A percentile compares a stretch with the other conserved stretches of the same genome.
Evolutionary conservation across 75 land plant species (phyloP).

Genomic region (Selaginella moellendorffii): DNA sequence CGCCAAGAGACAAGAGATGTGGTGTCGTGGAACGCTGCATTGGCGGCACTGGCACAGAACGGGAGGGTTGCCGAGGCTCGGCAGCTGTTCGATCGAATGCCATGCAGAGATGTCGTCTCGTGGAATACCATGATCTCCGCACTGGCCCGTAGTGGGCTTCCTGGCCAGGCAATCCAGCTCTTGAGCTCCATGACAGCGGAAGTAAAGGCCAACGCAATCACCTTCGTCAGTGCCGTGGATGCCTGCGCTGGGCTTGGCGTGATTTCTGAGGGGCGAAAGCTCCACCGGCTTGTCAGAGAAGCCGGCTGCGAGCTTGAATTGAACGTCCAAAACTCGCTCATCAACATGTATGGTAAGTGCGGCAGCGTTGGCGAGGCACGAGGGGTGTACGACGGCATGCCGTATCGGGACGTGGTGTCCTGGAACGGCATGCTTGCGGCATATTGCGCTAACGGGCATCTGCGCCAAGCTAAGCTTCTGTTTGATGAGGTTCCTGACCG

Average conservation of each 20-base stretch:
- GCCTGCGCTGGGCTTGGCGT: slow-evolving; percentile 21
- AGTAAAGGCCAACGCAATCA: too few relatives aligned
- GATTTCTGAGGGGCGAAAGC: slow-evolving; percentile 20
- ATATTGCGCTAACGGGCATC: too few relatives aligned
- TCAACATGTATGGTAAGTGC: slow-evolving; percentile 47
- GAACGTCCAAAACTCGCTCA: slow-evolving; percentile 32
- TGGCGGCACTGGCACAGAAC: too few relatives aligned
- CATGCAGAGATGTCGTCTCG: neutral
- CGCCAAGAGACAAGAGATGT: neutral
- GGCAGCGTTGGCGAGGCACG: slow-evolving; percentile 21
- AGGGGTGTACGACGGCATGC: slow-evolving; percentile 33
- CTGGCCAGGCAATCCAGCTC: slow-evolving; percentile 22
- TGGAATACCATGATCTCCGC: slow-evolving; percentile 28
- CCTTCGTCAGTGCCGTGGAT: too few relatives aligned
- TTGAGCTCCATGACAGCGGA: slow-evolving; percentile 16
- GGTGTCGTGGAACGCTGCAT: too few relatives aligned
- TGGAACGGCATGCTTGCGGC: too few relatives aligned
- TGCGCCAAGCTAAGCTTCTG: too few relatives aligned
- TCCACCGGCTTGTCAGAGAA: slow-evolving; percentile 31
- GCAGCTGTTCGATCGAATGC: neutral
- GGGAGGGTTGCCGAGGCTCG: too few relatives aligned
- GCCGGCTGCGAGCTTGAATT: slow-evolving; percentile 23
- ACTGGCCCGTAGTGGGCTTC: slow-evolving; percentile 16
- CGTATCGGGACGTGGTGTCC: slow-evolving; percentile 14
- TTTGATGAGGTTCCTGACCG: too few relatives aligned